phyloP scores from a whole-genome alignment of 208 protist species.

The Trypanosoma conorhini region DNA sequence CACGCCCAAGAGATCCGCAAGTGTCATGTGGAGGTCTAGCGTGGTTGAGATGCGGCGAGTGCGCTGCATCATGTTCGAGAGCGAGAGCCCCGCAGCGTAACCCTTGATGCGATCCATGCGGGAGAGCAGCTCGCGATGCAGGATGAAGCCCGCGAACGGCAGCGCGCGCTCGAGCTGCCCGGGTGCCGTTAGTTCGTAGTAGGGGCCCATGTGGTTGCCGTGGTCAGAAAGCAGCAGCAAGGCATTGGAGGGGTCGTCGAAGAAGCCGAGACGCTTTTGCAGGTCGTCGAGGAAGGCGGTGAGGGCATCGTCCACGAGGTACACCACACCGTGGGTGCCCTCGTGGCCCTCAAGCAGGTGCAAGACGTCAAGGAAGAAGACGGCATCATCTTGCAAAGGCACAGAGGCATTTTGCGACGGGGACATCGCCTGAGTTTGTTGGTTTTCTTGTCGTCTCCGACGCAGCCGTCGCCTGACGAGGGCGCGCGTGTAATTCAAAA shows the following conservation, averaged over 20 bases:
- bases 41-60: conserved; percentile 38
- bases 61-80: conserved; percentile 35
- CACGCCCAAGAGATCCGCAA: conserved; percentile 53
- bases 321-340: conserved; percentile 50
- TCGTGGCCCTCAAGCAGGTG: conserved; percentile 74
- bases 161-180: conserved; percentile 60
- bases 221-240: conserved; percentile 58
- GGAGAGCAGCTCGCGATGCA: conserved; percentile 42
- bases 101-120: conserved; percentile 46
- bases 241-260: conserved; percentile 63
- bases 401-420: neutral
- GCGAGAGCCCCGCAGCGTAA: conserved; percentile 11
- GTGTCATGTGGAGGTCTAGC: conserved; percentile 55
- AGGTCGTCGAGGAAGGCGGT: conserved; percentile 49
- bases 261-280: conserved; percentile 44
- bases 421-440: neutral
- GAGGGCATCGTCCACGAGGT: conserved; percentile 51
- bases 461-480: conserved; percentile 40
- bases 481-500: conserved; percentile 51
- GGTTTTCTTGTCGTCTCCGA: conserved; percentile 6
- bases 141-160: conserved; percentile 38
- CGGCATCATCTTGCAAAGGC: neutral
- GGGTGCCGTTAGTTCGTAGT: conserved; percentile 48
- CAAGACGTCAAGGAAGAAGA: conserved; percentile 52
- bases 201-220: conserved; percentile 75